A percentile compares a stretch with the other conserved stretches of the same genome.
Conservation (phyloP, 495 filamentous ascomycete species). For the Oidiodendron maius region DNA sequence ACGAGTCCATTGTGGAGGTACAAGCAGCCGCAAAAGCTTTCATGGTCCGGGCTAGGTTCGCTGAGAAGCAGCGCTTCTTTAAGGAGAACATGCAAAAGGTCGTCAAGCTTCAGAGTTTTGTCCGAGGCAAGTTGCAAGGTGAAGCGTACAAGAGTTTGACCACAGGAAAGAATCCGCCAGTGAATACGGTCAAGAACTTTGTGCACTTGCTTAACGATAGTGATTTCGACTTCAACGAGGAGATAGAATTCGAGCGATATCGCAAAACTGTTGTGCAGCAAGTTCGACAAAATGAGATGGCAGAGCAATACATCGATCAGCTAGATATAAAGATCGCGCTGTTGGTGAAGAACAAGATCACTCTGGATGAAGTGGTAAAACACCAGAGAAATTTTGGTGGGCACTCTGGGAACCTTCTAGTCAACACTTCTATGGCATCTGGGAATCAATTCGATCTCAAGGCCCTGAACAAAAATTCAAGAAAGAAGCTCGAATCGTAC, state of each 20-base stretch:
- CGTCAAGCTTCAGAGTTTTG: slow-evolving; percentile 95
- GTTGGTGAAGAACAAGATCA: slow-evolving; percentile 98
- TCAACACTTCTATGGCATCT: slow-evolving; percentile 80
- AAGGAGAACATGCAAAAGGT: slow-evolving; percentile 98
- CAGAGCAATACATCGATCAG: slow-evolving; percentile 96
- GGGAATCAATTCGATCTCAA: slow-evolving; percentile 94
- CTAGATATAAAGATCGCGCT: slow-evolving; percentile 98
- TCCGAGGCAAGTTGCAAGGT: slow-evolving; percentile 87
- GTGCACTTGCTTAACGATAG: slow-evolving; percentile 97
- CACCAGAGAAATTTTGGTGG: slow-evolving; percentile 97
- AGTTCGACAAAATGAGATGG: slow-evolving; percentile 92
- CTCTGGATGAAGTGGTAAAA: slow-evolving; percentile 92
- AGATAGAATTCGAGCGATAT: slow-evolving; percentile 90
- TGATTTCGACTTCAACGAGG: slow-evolving; percentile 98
- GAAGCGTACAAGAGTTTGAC: slow-evolving; percentile 96
- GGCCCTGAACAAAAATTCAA: slow-evolving; percentile 91
- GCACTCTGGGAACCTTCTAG: slow-evolving; percentile 77
- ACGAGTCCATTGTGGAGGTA: slow-evolving; percentile 64
- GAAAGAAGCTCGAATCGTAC: slow-evolving; percentile 92
- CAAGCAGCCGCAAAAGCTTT: slow-evolving; percentile 72
- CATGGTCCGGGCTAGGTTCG: slow-evolving; percentile 68
- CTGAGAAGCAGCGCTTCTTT: slow-evolving; percentile 81
- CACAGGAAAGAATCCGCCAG: slow-evolving; percentile 94
- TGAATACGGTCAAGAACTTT: slow-evolving; percentile 94
- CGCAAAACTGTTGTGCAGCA: slow-evolving; percentile 94